Conservation (phyloP, 1,284 basidiomycete species). For the Cystobasidiaceae sp. region DNA sequence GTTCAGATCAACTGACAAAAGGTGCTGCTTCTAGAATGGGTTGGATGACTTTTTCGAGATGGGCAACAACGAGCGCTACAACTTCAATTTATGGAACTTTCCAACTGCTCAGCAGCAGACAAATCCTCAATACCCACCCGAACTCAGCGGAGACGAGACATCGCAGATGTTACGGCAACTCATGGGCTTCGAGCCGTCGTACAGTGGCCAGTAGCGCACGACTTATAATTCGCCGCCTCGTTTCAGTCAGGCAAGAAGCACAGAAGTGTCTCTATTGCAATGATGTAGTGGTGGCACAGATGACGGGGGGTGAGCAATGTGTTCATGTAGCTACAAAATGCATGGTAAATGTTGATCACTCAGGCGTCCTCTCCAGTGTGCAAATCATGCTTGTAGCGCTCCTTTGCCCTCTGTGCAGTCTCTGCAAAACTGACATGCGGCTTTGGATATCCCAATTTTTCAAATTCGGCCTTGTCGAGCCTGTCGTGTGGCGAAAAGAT, state of each 20-base stretch:
- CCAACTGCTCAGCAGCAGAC: neutral
- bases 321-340: too few relatives aligned
- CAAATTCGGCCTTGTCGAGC: conserved; percentile 58
- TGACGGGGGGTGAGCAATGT: too few relatives aligned
- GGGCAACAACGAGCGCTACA: conserved; percentile 14
- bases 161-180: conserved; percentile 8
- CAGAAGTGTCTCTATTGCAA: too few relatives aligned
- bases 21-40: neutral
- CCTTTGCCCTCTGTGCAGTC: conserved; percentile 66
- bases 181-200: conserved; percentile 14
- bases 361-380: conserved; percentile 34
- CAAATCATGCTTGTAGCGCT: conserved; percentile 59
- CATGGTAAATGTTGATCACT: too few relatives aligned
- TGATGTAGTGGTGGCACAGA: too few relatives aligned
- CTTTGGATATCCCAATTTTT: conserved; percentile 70
- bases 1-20: neutral
- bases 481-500: conserved; percentile 53
- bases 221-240: too few relatives aligned
- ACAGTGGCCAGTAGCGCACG: too few relatives aligned
- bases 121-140: neutral
- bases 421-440: conserved; percentile 73
- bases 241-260: too few relatives aligned
- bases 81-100: conserved; percentile 13
- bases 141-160: conserved; percentile 1
- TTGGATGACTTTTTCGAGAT: conserved; percentile 7